Conservation (phyloP, 345 rosid species). For the Pelargonium nanum region DNA sequence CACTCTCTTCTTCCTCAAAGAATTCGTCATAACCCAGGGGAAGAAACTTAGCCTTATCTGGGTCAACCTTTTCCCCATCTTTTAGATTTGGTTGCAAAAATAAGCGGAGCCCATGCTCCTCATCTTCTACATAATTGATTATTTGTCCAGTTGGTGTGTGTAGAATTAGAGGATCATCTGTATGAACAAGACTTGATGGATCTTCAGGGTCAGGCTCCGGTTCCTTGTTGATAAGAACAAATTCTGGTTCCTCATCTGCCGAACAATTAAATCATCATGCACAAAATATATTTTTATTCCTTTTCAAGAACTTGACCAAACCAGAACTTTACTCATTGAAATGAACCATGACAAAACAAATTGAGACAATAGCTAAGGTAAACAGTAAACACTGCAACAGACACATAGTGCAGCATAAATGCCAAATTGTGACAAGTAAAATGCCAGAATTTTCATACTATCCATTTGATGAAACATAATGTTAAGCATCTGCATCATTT, state of each 20-base stretch:
- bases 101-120: conserved; percentile 64
- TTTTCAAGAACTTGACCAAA: too few species aligned
- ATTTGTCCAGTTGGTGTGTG: conserved; percentile 74
- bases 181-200: conserved; percentile 54
- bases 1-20: conserved; percentile 46
- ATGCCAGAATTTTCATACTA: too few species aligned
- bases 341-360: not conserved
- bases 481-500: too few species aligned
- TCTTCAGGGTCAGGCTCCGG: conserved; percentile 85
- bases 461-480: too few species aligned
- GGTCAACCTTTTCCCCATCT: conserved; percentile 68
- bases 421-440: too few species aligned
- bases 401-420: too few species aligned
- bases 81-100: conserved; percentile 82
- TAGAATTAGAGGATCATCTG: conserved; percentile 72
- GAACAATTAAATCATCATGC: too few species aligned
- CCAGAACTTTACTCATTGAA: not conserved
- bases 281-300: conserved; percentile 6
- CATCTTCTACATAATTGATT: conserved; percentile 78
- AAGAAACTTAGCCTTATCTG: conserved; percentile 51
- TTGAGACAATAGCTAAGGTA: not conserved
- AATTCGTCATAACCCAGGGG: conserved; percentile 91
- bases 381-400: too few species aligned
- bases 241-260: conserved; percentile 80
- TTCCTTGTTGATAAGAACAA: conserved; percentile 64